phyloP scores from a whole-genome alignment of 306 rosid species.

The Quercus cerris region DNA sequence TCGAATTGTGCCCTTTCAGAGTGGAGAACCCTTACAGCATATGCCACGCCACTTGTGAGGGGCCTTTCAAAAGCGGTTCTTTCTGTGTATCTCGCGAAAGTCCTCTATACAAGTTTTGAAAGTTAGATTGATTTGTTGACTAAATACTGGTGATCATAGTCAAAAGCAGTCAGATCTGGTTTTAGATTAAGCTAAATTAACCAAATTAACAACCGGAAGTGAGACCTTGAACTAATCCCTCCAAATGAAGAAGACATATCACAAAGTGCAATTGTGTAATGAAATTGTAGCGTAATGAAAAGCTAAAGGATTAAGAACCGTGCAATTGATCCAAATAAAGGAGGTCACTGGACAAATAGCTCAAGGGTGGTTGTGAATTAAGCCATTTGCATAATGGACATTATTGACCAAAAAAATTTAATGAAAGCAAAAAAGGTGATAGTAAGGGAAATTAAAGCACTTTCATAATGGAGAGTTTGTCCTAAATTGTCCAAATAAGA shows the following conservation, averaged over 20 bases:
- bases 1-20: constrained; percentile 92
- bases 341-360: neutral
- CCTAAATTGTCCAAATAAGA: constrained; percentile 6
- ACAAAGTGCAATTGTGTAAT: neutral
- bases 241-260: neutral
- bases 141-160: constrained; percentile 2
- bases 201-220: neutral
- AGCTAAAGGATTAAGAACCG: neutral
- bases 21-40: constrained; percentile 96
- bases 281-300: neutral
- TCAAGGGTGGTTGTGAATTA: constrained; percentile 6
- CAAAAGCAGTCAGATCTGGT: constrained; percentile 20
- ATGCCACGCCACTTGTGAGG: constrained; percentile 97
- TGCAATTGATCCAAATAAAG: neutral
- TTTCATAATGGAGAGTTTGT: neutral
- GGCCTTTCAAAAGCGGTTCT: constrained; percentile 98
- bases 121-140: constrained; percentile 38
- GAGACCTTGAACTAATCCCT: neutral
- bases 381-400: neutral
- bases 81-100: constrained; percentile 94
- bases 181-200: constrained; percentile 13
- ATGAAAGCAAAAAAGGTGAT: neutral
- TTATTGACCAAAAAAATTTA: neutral
- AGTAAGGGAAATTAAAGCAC: neutral
- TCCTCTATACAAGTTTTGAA: constrained; percentile 49